Conservation (phyloP, 352 stramenopile species). For the Phytophthora fragariaefolia region DNA sequence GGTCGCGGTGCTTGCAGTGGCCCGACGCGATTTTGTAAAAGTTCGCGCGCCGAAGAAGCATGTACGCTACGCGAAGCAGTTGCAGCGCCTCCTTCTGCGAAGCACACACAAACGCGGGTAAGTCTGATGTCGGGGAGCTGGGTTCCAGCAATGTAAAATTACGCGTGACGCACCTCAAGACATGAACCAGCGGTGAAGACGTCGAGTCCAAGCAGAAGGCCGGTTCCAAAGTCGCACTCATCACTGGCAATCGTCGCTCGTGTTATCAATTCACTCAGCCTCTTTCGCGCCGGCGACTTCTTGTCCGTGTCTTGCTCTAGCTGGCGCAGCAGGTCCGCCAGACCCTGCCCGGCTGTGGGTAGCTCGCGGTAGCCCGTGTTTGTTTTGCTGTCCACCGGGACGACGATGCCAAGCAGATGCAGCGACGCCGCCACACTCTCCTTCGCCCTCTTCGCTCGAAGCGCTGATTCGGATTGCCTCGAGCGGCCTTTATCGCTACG, state of each 20-base stretch:
- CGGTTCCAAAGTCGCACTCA: conserved; percentile 75
- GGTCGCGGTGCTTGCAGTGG: conserved; percentile 41
- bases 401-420: conserved; percentile 57
- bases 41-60: conserved; percentile 50
- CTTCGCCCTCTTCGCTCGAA: conserved; percentile 40
- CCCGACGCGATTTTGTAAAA: conserved; percentile 52
- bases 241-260: conserved; percentile 72
- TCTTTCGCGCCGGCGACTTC: conserved; percentile 36
- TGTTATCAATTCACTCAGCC: conserved; percentile 61
- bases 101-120: neutral
- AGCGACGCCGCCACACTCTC: conserved; percentile 46
- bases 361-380: conserved; percentile 62
- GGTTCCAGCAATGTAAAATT: neutral
- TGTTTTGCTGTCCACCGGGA: conserved; percentile 58
- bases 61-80: conserved; percentile 58
- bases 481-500: conserved; percentile 10
- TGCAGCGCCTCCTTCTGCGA: conserved; percentile 54
- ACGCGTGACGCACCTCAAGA: conserved; percentile 42
- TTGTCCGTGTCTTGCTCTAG: conserved; percentile 27
- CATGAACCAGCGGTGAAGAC: conserved; percentile 51
- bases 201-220: conserved; percentile 65
- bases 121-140: no score
- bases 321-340: conserved; percentile 44
- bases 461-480: conserved; percentile 14
- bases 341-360: conserved; percentile 38